Evolutionary conservation across 768 basidiomycete genomes (phyloP), one percentile per base, ranked within the genome.

Genomic region (Phylloporus rhodoxanthus): DNA sequence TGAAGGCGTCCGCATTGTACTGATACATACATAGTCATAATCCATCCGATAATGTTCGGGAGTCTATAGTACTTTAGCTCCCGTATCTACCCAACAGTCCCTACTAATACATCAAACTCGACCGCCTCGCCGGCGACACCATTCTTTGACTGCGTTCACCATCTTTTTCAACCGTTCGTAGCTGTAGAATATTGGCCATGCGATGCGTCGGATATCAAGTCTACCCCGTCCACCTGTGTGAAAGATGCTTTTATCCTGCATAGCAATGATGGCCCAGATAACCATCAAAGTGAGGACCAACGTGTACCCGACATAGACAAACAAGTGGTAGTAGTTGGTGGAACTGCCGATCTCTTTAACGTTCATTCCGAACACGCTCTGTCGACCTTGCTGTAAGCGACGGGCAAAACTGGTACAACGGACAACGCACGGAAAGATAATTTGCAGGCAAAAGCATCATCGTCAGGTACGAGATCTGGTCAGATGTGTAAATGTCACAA

Each of bases 361-460:
- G 48, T 62, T 63, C 62, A 66, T 59, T 28, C 59, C 61, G 21
- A 64, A 62, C 37, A 65, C 57, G 23, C 53, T 57, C 48, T 78
- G 70, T 66, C 40, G 5, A 64, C 5, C 3, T 20, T 23, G 13
- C 11, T 32, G 3, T 60, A 2, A 55, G 50, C 8, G 8, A 25
- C 8, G 3, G 28, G 19, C 5, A 5, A 14, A 21, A 21, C 9
- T 3, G 13, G 32, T n/a, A 28, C 19, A 37, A 21, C 4, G 2
- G 7, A 11, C 10, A 1, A 62, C 64, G 45, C 47, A 66, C 67
- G 5, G 65, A 54, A 36, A 63, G 61, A 47, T 80, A 80, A 9
- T 71, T 74, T 4, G 79, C 75, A 1, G 82, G 82, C 21, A 83
- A 65, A 63, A 82, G 83, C 30, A 81, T 60, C 79, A 82, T 79